phyloP scores from a whole-genome alignment of 768 basidiomycete species.

The Panaeolus cyanescens region DNA sequence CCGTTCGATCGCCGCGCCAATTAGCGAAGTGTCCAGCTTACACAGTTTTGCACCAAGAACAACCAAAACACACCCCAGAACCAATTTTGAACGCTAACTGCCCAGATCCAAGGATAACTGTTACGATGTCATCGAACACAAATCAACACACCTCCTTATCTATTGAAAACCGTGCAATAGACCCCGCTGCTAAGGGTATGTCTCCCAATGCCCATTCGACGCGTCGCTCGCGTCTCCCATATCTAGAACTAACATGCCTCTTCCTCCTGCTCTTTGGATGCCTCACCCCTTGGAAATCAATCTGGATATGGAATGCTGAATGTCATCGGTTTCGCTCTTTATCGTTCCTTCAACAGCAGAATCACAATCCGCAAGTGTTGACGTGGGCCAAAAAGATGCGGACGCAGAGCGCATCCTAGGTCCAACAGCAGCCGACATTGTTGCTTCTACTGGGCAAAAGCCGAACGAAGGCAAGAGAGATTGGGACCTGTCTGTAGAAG shows the following conservation, averaged over 20 bases:
- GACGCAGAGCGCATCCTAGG: neutral
- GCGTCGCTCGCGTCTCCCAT: slow-evolving; percentile 3
- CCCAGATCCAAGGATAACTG: neutral
- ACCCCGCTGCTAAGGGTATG: neutral
- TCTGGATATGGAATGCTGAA: neutral
- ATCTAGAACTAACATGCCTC: neutral
- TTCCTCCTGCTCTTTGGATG: neutral
- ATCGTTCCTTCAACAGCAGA: neutral
- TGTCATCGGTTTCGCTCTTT: neutral
- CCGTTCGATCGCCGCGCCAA: slow-evolving; percentile 1
- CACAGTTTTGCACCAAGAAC: neutral
- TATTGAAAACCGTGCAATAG: neutral
- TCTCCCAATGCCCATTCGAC: neutral
- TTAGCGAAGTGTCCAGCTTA: neutral
- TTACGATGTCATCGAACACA: neutral
- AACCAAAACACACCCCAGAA: neutral
- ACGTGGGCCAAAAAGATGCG: neutral
- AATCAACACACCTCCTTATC: neutral
- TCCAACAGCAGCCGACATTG: neutral
- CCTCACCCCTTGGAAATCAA: no score
- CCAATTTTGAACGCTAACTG: neutral
- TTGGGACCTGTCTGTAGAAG: slow-evolving; percentile 33
- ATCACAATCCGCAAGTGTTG: neutral
- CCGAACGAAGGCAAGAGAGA: neutral
- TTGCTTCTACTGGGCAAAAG: neutral